These are phyloP conservation scores for Phaseolus coccineus DNA, from an alignment of 331 rosid genomes.

Conservation along the genomic window DNA sequence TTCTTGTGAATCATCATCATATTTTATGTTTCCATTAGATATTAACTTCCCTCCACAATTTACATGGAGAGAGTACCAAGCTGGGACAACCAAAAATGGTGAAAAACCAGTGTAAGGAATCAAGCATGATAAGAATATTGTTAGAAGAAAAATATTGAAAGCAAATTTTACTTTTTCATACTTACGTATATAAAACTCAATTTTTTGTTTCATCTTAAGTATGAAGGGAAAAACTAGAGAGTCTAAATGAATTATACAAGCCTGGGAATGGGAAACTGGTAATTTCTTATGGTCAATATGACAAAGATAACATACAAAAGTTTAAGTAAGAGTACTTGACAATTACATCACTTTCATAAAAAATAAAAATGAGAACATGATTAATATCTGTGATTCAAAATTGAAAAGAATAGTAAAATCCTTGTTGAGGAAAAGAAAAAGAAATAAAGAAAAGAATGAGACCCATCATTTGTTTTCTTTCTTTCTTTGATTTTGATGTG, in stretches of 20 bases:
- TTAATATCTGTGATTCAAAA: not conserved
- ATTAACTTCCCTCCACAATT: constrained; percentile 74
- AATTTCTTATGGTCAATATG: not conserved
- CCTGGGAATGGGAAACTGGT: not conserved
- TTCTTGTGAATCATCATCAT: constrained; percentile 48
- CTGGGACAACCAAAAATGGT: constrained; percentile 45
- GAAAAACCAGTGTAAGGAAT: constrained; percentile 2
- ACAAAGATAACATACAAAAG: not conserved
- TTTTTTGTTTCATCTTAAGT: not conserved
- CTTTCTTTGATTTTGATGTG: too few species aligned
- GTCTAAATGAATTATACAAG: not conserved
- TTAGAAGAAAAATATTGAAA: not conserved
- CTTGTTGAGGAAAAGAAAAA: too few species aligned
- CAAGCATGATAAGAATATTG: constrained; percentile 15
- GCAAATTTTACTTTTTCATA: not conserved
- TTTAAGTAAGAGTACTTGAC: not conserved
- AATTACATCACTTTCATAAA: not conserved
- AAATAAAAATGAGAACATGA: not conserved
- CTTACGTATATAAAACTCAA: not conserved
- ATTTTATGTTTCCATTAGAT: constrained; percentile 43
- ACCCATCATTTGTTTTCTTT: too few species aligned
- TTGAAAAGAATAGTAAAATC: not conserved
- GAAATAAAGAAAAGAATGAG: too few species aligned
- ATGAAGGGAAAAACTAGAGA: not conserved
- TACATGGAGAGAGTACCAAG: constrained; percentile 53